Evolutionary conservation across 306 rosid genomes (phyloP), one percentile per base, ranked within the genome.

Genomic region (Rosa persica): DNA sequence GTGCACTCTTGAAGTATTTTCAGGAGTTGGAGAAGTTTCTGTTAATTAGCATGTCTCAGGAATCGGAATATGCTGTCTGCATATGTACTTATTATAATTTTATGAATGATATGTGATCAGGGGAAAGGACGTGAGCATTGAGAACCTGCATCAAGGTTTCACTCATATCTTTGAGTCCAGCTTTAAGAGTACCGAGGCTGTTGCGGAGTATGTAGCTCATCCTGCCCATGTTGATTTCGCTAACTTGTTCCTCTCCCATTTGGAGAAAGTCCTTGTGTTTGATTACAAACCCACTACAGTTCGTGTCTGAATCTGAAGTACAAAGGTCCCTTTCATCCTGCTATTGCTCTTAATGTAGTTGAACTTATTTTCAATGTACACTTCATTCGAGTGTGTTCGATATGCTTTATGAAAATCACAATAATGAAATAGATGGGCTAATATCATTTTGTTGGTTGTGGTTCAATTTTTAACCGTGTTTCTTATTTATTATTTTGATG

Each of bases 81-180:
- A 70, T 15, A 16, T 23, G 19, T 23, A 47, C 52, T 12, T 47
- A 11, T 30, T 57, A 15, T 68, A 6, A 16, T 70, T 44, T 22
- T 38, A 6, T 43, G 12, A 5, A 23, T 81, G 22, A 67, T 58
- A 73, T 76, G 68, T 73, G 76, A 67, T 61, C 83, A 92, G 97
- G 89, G 97, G 97, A 48, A 92, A 66, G 73, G 96, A 94, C 78
- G 85, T 92, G 72, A 90, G 97, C 88, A 79, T 75, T 58, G 94
- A 92, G 78, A 94, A 90, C 69, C 8, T 89, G 81, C 96, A 94
- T 84, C 92, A 92, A 78, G 98, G 98, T 74, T 92, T 83, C 82
- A 92, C 98, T 80, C 97, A 94, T 81, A 78, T 90, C 6, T 94
- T 92, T 54, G 98, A 92, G 80, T 92, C 98, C 17, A 94, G 89